Evolutionary conservation across 805 yeast species (phyloP), one percentile per base, ranked within the genome.

Genomic region (Metschnikowia gelsemii): DNA sequence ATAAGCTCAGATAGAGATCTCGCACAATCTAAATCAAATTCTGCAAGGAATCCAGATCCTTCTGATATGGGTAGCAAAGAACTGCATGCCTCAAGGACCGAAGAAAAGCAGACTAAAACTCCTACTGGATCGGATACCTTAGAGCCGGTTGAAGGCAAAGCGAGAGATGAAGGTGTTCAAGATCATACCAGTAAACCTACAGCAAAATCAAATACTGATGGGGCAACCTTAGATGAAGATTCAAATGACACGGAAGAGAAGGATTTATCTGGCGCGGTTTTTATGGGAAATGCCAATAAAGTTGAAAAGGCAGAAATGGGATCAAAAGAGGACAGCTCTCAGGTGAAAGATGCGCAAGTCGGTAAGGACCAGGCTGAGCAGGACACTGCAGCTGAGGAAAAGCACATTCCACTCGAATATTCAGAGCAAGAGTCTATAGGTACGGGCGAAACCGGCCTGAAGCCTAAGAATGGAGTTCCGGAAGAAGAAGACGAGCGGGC

Each of bases 401-500:
- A 22, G 25, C 25, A 11, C 9, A 22, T 7, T 22, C 9, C 7
- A 11, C 11, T 11, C 11, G 25, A 8, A 8, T 7, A 22, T 22
- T 22, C 11, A 11, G 25, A 22, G 25, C 25, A n/a, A n/a, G n/a
- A n/a, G n/a, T n/a, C n/a, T n/a, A n/a, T n/a, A n/a, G n/a, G n/a
- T n/a, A n/a, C n/a, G n/a, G n/a, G n/a, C n/a, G n/a, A n/a, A n/a
- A n/a, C n/a, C n/a, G n/a, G n/a, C n/a, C n/a, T n/a, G n/a, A n/a
- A n/a, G n/a, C n/a, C n/a, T n/a, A n/a, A n/a, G n/a, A n/a, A n/a
- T 4, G 45, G 40, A 18, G 42, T n/a, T 12, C 29, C n/a, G n/a
- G n/a, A 36, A 12, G 17, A 27, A 21, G 29, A 38, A 26, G 40
- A 34, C 24, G 33, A 27, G 25, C 25, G 19, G 9, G 20, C 22